These are phyloP conservation scores for Ganoderma resinaceum DNA, from an alignment of 1,284 basidiomycete species.

Conservation along the genomic window DNA sequence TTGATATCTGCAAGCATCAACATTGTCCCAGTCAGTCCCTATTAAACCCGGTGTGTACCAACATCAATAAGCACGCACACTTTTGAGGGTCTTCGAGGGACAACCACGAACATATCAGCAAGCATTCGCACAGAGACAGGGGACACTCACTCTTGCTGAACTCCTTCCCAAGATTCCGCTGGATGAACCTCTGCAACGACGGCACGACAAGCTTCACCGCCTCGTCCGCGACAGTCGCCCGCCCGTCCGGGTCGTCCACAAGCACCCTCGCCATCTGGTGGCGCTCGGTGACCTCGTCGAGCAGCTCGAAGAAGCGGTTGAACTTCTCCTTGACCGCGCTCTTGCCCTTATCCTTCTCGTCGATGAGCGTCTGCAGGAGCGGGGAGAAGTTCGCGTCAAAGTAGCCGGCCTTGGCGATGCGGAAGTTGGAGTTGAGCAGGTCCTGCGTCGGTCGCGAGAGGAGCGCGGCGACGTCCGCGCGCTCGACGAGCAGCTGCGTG, in stretches of 20 bases:
- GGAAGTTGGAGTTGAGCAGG: conserved; percentile 68
- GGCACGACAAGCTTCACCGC: conserved; percentile 79
- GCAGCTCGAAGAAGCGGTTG: conserved; percentile 76
- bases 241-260: conserved; percentile 69
- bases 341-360: conserved; percentile 70
- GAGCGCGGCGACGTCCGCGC: conserved; percentile 51
- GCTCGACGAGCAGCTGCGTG: conserved; percentile 59
- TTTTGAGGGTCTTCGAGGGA: conserved; percentile 80
- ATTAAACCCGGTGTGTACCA: neutral
- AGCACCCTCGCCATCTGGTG: conserved; percentile 73
- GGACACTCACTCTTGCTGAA: conserved; percentile 82
- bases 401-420: conserved; percentile 81
- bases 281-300: conserved; percentile 79
- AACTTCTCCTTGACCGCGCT: conserved; percentile 80
- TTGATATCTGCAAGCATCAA: conserved; percentile 69
- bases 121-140: neutral
- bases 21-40: neutral
- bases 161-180: conserved; percentile 78
- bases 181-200: conserved; percentile 72
- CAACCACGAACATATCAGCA: conserved; percentile 7
- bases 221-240: conserved; percentile 69
- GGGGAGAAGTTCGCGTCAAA: conserved; percentile 83
- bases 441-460: conserved; percentile 69
- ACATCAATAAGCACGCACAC: conserved; percentile 54
- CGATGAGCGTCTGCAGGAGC: conserved; percentile 72